Evolutionary conservation across 495 filamentous ascomycete genomes (phyloP).

Genomic region (Trichocladium uniseriatum): DNA sequence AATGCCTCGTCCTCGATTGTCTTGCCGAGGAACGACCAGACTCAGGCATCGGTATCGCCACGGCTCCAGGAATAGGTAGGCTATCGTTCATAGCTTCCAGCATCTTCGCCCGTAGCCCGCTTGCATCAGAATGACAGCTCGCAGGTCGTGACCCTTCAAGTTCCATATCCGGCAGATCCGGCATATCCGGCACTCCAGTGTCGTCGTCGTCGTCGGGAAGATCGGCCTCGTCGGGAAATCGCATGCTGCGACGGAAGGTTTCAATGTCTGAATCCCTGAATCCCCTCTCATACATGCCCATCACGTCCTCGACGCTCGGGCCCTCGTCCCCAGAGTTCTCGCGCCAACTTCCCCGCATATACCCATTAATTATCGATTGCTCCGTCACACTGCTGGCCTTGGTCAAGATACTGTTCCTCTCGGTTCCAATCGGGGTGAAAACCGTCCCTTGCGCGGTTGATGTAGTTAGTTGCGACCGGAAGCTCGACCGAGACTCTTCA

Average conservation of each 20-base stretch:
- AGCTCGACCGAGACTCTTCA: conserved; percentile 58
- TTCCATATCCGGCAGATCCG: no score
- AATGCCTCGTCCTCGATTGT: conserved; percentile 36
- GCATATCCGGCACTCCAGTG: conserved; percentile 9
- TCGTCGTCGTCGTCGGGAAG: conserved; percentile 21
- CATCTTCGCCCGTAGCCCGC: conserved; percentile 28
- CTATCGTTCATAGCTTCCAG: conserved; percentile 39
- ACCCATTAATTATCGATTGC: conserved; percentile 40
- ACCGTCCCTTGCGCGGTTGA: conserved; percentile 61
- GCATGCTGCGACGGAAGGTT: conserved; percentile 25
- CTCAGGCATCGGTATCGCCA: conserved; percentile 14
- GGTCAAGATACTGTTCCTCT: conserved; percentile 72
- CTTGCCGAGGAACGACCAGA: conserved; percentile 17
- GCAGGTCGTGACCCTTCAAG: conserved; percentile 20
- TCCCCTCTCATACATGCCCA: conserved; percentile 84
- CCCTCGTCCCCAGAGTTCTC: conserved; percentile 51
- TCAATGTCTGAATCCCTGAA: conserved; percentile 53
- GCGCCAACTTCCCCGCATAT: conserved; percentile 41
- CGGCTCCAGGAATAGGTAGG: conserved; percentile 25
- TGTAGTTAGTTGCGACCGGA: conserved; percentile 55
- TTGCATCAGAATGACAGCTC: conserved; percentile 27
- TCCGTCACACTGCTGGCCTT: conserved; percentile 65
- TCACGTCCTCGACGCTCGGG: conserved; percentile 84
- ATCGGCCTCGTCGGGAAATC: conserved; percentile 26
- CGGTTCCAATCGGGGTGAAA: conserved; percentile 69